Base-by-base conservation (phyloP, 2,329 filamentous ascomycete genomes). In the Colletotrichum eleusines region DNA sequence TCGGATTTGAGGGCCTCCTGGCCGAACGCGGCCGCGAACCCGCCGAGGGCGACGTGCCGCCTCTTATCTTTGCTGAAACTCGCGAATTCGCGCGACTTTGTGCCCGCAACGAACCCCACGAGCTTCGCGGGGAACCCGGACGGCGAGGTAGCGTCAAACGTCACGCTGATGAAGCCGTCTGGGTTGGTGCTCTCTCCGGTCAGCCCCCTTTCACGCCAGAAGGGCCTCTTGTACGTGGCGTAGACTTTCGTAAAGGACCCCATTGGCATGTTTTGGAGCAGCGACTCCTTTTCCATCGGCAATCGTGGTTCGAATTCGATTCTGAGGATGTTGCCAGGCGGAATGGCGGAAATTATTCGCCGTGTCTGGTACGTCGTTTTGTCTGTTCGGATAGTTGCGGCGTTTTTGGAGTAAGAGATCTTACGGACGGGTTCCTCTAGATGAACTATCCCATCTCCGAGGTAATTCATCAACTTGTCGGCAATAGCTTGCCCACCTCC, bases 1-100 rank as follows among this genome's bases (percentile, higher is more conserved):
- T 72, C 67, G 16, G 74, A 59, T 38, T 73, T 50, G 2, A 66
- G 60, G n/a, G 74, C 71, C 60, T 74, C 74, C 26, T 40, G 63
- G 3, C 68, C 67, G 16, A 75, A 73, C 8, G 53, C 65, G 26
- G 63, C 46, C 20, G 71, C 71, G 26, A 73, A 73, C n/a, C 68
- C 67, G 28, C 60, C 66, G 42, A 75, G 66, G 7, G 68, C 73
- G 31, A 74, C 59, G 8, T 62, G 61, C 16, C 65, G 62, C 53
- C 69, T 62, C 44, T 74, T 62, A 16, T 66, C 69, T 14, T 63
- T 44, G 50, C 55, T 55, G 20, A 75, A 58, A 33, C 62, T 59
- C 55, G 61, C 63, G 26, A 67, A 70, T 20, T 74, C 61, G 12
- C 60, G 67, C 14, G 69, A 70, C 31, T 63, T 73, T 18, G 66